Evolutionary conservation across 352 stramenopile species (phyloP).

Genomic region (Blastocystis sp.): DNA sequence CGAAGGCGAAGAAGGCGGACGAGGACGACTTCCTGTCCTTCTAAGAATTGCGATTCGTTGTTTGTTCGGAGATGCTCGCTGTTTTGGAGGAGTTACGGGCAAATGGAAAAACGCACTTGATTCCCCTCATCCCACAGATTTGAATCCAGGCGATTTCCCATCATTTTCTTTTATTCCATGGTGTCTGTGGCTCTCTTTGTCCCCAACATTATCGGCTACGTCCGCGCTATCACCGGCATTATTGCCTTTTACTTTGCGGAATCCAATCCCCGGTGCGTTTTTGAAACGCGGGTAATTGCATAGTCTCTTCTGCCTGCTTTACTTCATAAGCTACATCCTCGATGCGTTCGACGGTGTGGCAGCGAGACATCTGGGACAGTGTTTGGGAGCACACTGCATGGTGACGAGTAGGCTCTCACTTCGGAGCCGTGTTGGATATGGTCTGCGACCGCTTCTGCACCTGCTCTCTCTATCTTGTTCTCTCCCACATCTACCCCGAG

Average conservation of each 20-base stretch:
- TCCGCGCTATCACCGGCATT: slow-evolving; percentile 65
- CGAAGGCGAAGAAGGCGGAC: slow-evolving; percentile 58
- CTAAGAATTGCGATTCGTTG: slow-evolving; percentile 9
- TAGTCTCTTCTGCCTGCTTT: slow-evolving; percentile 55
- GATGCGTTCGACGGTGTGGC: slow-evolving; percentile 57
- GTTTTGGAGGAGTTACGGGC: too few relatives aligned
- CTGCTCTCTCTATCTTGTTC: slow-evolving; percentile 28
- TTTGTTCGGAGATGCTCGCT: slow-evolving; percentile 14
- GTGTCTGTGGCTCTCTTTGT: slow-evolving; percentile 61
- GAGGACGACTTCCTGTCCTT: slow-evolving; percentile 58
- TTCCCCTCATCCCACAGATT: background rate
- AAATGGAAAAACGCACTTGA: background rate
- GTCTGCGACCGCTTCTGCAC: slow-evolving; percentile 66
- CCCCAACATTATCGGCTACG: slow-evolving; percentile 67
- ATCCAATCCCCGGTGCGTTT: slow-evolving; percentile 36
- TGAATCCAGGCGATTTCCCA: slow-evolving; percentile 2
- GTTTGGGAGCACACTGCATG: background rate
- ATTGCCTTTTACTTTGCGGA: slow-evolving; percentile 59
- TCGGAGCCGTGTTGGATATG: slow-evolving; percentile 67
- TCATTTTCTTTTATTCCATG: slow-evolving; percentile 45
- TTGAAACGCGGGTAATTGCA: background rate
- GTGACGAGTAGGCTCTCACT: slow-evolving; percentile 61
- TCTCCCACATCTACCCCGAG: slow-evolving; percentile 50
- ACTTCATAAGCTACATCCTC: slow-evolving; percentile 69
- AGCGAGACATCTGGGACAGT: slow-evolving; percentile 56